A percentile compares a stretch with the other conserved stretches of the same genome.
These are phyloP conservation scores for Chaetomiaceae sp. DNA, from an alignment of 2,329 filamentous ascomycete species.

Conservation along the genomic window DNA sequence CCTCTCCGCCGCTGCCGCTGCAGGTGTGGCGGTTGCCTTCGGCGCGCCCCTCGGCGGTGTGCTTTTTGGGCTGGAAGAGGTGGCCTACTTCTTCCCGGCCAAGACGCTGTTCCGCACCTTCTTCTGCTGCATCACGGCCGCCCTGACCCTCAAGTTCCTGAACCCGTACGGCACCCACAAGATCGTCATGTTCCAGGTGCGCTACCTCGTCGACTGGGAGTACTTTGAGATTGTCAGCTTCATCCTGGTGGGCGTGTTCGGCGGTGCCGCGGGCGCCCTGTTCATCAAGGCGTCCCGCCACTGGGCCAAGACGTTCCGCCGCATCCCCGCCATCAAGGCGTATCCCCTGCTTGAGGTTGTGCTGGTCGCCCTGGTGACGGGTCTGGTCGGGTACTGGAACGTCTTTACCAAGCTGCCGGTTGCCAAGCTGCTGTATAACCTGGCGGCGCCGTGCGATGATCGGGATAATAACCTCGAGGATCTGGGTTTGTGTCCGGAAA, in stretches of 20 bases:
- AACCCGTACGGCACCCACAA: conserved; percentile 96
- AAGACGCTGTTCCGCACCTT: conserved; percentile 97
- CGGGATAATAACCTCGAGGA: conserved; percentile 57
- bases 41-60: conserved; percentile 84
- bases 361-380: conserved; percentile 80
- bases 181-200: conserved; percentile 93
- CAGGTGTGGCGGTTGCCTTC: conserved; percentile 90
- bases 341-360: conserved; percentile 84
- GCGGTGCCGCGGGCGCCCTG: conserved; percentile 77
- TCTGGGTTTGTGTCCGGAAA: conserved; percentile 72
- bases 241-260: conserved; percentile 77
- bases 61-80: conserved; percentile 89
- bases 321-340: conserved; percentile 72
- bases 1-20: conserved; percentile 85
- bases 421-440: conserved; percentile 81
- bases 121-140: conserved; percentile 94
- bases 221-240: conserved; percentile 87
- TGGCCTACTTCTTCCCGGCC: conserved; percentile 94
- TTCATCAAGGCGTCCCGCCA: conserved; percentile 94
- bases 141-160: conserved; percentile 86
- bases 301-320: conserved; percentile 87
- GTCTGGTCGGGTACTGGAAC: conserved; percentile 89
- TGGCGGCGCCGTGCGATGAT: conserved; percentile 81
- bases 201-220: conserved; percentile 86
- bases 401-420: conserved; percentile 83